Evolutionary conservation across 371 early-diverging fungal species (phyloP), one percentile per base, ranked within the genome.

Genomic region (Rhizopus delemar): DNA sequence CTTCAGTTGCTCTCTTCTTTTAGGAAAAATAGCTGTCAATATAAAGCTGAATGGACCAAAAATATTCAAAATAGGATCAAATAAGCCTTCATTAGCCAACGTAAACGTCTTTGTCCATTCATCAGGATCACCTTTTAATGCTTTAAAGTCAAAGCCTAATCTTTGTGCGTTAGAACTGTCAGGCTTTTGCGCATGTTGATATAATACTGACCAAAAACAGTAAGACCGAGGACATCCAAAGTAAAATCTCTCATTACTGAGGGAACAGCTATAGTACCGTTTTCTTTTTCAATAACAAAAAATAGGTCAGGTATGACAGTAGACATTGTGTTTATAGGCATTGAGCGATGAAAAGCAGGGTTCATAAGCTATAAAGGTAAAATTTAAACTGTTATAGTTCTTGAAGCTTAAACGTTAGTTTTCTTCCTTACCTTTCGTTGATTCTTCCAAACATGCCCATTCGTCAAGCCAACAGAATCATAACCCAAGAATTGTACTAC

Each of bases 321-420:
- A 5, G 73, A 75, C 68, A 78, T 75, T 0, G 68, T 7, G 2
- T 59, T 51, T 0, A 73, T 49, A 3, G 75, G 78, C 65, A 78
- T 68, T 1, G 73, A 54, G 16, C 71, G 71, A 49, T 70, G 71
- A 45, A 78, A 78, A 5, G 72, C 78, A 12, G 77, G 77, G 29
- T 74, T 81, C 31, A 48, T 36, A 39, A 35, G 9, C 15, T 7
- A 38, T 16, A 34, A 57, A 59, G 2, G 15, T 13, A 11, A 22
- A 2, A 22, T 22, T 22, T 22, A 22, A 22, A 22, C 22, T 22
- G 22, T 22, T 22, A 22, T 2, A 22, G 22, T 22, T 22, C 2
- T 2, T 22, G 22, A 22, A 22, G 22, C 22, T 22, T 22, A 22
- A 22, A 22, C 2, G 2, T 22, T 22, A 0, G 22, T 22, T 22